Evolutionary conservation across 352 stramenopile species (phyloP).

Genomic region (Globisporangium lucens): DNA sequence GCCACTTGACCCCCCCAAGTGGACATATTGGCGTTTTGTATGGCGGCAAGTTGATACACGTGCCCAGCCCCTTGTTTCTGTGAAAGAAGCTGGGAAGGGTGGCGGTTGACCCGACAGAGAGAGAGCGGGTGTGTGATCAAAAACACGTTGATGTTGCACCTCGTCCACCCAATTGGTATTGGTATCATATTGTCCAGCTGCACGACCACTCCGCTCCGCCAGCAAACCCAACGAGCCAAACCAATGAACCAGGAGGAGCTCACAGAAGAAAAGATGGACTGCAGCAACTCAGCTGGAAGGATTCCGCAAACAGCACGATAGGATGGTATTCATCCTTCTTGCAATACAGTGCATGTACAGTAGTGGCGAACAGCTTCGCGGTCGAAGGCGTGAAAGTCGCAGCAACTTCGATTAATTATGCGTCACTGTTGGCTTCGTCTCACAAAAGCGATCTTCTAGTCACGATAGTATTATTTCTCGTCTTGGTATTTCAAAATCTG

Average conservation of each 20-base stretch:
- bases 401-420: neutral
- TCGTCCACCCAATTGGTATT: neutral
- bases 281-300: neutral
- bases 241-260: neutral
- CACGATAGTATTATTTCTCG: neutral
- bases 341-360: no score
- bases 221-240: neutral
- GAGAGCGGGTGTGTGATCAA: neutral
- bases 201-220: neutral
- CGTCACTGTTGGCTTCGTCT: neutral
- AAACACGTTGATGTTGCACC: neutral
- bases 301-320: neutral
- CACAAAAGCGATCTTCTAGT: neutral
- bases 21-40: neutral
- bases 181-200: neutral
- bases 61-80: no score
- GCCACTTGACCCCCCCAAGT: neutral
- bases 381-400: neutral
- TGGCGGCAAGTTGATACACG: neutral
- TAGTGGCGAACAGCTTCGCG: no score
- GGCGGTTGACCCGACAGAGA: neutral
- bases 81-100: no score
- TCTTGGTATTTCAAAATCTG: neutral
- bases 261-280: neutral
- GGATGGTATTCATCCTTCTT: neutral